Evolutionary conservation across 2,329 filamentous ascomycete species (phyloP).

Genomic region (Aspergillus costaricaensis): DNA sequence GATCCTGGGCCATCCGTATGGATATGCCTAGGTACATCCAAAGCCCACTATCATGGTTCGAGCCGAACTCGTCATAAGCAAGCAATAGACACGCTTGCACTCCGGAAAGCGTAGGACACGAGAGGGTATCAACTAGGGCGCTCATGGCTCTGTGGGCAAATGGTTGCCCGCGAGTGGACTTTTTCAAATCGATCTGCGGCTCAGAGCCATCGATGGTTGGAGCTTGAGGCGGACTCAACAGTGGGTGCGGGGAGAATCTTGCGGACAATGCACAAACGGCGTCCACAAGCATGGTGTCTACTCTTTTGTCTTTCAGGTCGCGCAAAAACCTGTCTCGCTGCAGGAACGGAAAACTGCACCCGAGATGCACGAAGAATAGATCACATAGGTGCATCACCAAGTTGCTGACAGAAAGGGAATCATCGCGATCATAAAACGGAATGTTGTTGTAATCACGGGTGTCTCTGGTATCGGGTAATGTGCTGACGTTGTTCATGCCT

Average conservation of each 20-base stretch:
- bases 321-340: conserved; percentile 70
- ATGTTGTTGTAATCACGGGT: conserved; percentile 46
- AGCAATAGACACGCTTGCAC: conserved; percentile 82
- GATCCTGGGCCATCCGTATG: conserved; percentile 77
- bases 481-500: conserved; percentile 19
- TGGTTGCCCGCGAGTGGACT: conserved; percentile 71
- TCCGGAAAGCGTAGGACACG: conserved; percentile 78
- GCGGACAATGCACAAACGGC: conserved; percentile 81
- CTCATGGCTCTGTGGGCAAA: conserved; percentile 82
- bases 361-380: conserved; percentile 78
- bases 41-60: conserved; percentile 81
- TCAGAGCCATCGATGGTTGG: conserved; percentile 50
- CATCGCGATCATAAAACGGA: conserved; percentile 75
- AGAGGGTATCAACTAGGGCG: conserved; percentile 79
- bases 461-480: conserved; percentile 30
- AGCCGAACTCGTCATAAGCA: conserved; percentile 86
- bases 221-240: conserved; percentile 54
- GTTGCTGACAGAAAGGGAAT: conserved; percentile 69
- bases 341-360: conserved; percentile 83
- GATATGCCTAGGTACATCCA: conserved; percentile 94
- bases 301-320: conserved; percentile 76
- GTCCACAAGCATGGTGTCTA: conserved; percentile 83
- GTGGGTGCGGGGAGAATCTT: conserved; percentile 68
- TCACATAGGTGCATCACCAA: conserved; percentile 76
- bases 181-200: conserved; percentile 33